Evolutionary conservation across 2,329 filamentous ascomycete species (phyloP), one percentile per base, ranked within the genome.

Genomic region (Fusarium guadeloupense): DNA sequence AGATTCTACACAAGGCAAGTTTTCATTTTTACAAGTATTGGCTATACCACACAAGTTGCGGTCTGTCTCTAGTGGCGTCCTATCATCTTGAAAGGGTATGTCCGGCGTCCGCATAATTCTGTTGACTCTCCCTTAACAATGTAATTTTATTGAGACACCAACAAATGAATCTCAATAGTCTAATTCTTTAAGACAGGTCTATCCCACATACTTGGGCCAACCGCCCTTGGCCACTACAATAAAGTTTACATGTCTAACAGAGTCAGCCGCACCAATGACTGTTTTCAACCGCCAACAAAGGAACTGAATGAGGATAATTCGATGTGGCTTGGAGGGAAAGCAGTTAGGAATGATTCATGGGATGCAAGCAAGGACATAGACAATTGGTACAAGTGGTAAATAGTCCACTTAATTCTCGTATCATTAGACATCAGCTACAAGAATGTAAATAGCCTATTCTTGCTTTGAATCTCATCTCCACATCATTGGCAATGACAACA

Each of bases 1-100:
- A 30, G 51, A 47, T 20, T 42, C 13, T 31, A 20, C 16, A 10
- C 20, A 12, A 20, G n/a, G 33, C 23, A 10, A 12, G 23, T 19
- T 53, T 44, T 21, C 43, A 52, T 47, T 64, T 52, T 28, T 48
- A 9, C 13, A 26, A 16, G n/a, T 35, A 17, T 1, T 35, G 12
- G 3, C 38, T 52, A 47, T 34, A 30, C 61, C 50, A 30, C 16
- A n/a, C n/a, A n/a, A n/a, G n/a, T 40, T 48, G 38, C 40, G 53
- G 50, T 41, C 26, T 61, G 37, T 34, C 39, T 28, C 12, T 8
- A n/a, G 25, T 35, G 28, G 9, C 12, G 21, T 2, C 4, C 28
- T 38, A 26, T 28, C n/a, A n/a, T n/a, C n/a, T n/a, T n/a, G n/a
- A n/a, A 26, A 25, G 16, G 31, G 20, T 16, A 41, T 35, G n/a